Base-by-base conservation (phyloP, 176 grass and related monocot genomes). In the Guadua angustifolia region DNA sequence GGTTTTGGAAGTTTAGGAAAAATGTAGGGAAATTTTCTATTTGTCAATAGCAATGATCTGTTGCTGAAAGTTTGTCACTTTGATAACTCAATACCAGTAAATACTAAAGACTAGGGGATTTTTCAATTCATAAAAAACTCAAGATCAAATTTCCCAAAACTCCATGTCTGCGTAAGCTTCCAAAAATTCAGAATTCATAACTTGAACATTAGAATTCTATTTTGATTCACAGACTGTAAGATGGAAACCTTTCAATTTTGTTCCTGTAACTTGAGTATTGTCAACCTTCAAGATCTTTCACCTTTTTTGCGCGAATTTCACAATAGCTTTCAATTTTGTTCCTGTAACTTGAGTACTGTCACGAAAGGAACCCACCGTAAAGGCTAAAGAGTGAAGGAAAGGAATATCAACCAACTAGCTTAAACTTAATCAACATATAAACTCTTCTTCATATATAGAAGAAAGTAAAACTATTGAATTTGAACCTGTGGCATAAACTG, bases 121-220 rank as follows among this genome's bases (percentile, higher is more conserved):
- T 24, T 24, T 49, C 80, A 59, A 22, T 49, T 65, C 58, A 65
- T 33, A 12, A n/a, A n/a, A n/a, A 69, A 69, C 18, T 82, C 35
- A 3, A 83, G 61, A 66, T 26, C 49, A 33, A 14, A 46, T 35
- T 35, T 29, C 0, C 1, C 67, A 70, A 56, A 21, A 46, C 38
- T 32, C 26, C 11, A n/a, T 19, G 36, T 21, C 56, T 55, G 33
- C 13, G 5, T 38, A 38, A 38, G 36, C 36, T 38, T 38, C 5
- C 36, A 1, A 78, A 78, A 80, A 51, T 22, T 18, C 7, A 39
- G 36, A 38, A 19, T 11, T 62, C 12, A 66, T 33, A 53, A 26
- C 1, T 46, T 14, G 36, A 52, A 62, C 2, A 72, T 22, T 25
- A 33, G 9, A 86, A 47, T 61, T 22, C 2, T 45, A n/a, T 63